Evolutionary conservation across 1,284 basidiomycete species (phyloP).

Genomic region (Melampsora americana): DNA sequence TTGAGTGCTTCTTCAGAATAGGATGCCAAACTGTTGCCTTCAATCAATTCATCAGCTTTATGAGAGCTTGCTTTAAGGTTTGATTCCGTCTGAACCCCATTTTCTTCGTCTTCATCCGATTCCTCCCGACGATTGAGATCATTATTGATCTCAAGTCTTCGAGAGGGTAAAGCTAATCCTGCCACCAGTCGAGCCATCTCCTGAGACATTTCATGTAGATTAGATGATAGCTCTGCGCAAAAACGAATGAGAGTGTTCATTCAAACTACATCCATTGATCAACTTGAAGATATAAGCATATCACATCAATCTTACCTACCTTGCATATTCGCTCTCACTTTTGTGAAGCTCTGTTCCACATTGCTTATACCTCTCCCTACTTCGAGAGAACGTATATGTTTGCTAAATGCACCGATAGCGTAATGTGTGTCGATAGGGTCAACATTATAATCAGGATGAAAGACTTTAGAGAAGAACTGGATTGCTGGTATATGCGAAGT

Average conservation of each 20-base stretch:
- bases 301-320: neutral
- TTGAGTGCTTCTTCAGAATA: neutral
- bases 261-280: neutral
- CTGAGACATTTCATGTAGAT: conserved; percentile 18
- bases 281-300: neutral
- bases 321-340: conserved; percentile 25
- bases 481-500: neutral
- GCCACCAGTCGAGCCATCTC: conserved; percentile 12
- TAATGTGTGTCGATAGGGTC: conserved; percentile 11
- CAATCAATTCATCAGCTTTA: neutral
- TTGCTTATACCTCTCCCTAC: conserved; percentile 4
- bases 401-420: conserved; percentile 8
- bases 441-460: conserved; percentile 42
- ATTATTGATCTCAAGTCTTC: neutral
- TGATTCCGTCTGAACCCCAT: neutral
- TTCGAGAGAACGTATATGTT: conserved; percentile 24
- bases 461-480: conserved; percentile 39
- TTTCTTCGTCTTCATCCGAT: conserved; percentile 1
- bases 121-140: neutral
- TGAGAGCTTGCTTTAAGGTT: neutral
- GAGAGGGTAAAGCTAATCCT: conserved; percentile 13
- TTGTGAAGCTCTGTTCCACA: conserved; percentile 18
- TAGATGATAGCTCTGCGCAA: conserved; percentile 8
- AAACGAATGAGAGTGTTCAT: neutral
- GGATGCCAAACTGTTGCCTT: neutral